These are phyloP conservation scores for Zygotorulaspora florentina DNA, from an alignment of 805 yeast species.

Conservation along the genomic window DNA sequence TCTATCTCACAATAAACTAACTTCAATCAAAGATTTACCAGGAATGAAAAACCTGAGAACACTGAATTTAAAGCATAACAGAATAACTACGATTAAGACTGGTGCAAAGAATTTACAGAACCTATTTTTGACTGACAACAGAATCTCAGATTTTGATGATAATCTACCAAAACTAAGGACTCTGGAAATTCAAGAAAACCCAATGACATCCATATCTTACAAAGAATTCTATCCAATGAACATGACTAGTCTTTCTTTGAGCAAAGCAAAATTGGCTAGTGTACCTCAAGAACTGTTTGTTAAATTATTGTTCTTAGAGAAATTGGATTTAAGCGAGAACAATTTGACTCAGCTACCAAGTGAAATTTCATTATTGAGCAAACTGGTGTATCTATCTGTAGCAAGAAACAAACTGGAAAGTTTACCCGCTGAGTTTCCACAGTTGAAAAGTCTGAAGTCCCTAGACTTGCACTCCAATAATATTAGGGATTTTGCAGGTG, in stretches of 20 bases:
- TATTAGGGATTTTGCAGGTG: constrained; percentile 61
- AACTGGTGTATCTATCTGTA: constrained; percentile 62
- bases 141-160: constrained; percentile 65
- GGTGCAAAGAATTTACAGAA: constrained; percentile 59
- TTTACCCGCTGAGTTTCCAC: constrained; percentile 63
- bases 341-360: constrained; percentile 74
- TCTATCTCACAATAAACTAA: constrained; percentile 66
- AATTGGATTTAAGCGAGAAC: constrained; percentile 72
- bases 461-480: constrained; percentile 85
- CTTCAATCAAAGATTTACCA: constrained; percentile 41
- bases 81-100: constrained; percentile 40
- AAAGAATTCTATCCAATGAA: constrained; percentile 48
- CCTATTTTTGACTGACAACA: constrained; percentile 70
- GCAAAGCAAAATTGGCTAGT: constrained; percentile 77
- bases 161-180: constrained; percentile 59
- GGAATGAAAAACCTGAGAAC: constrained; percentile 56
- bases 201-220: constrained; percentile 51
- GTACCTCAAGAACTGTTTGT: constrained; percentile 61
- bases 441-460: constrained; percentile 52
- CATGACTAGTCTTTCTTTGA: constrained; percentile 67
- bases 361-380: constrained; percentile 55
- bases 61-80: constrained; percentile 74
- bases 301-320: constrained; percentile 63
- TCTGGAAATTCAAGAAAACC: constrained; percentile 75
- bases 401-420: constrained; percentile 69